Conservation (phyloP, 169 alveolate species). For the Eimeria falciformis region DNA sequence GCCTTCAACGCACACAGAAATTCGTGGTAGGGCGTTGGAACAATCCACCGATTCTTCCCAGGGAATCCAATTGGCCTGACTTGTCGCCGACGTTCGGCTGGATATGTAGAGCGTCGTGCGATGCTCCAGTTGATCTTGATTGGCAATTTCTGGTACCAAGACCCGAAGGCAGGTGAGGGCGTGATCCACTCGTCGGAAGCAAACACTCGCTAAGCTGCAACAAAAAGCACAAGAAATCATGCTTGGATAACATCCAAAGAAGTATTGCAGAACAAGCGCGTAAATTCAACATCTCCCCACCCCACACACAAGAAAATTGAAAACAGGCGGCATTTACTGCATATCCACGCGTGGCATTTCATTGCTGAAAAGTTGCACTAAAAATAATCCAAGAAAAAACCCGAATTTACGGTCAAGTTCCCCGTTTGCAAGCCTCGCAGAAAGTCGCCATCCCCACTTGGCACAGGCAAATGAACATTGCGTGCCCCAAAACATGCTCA, state of each 20-base stretch:
- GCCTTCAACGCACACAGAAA: conserved; percentile 29
- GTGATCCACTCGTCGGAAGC: conserved; percentile 8
- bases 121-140: not conserved
- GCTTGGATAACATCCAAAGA: not conserved
- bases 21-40: not conserved
- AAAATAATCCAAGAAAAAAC: not conserved
- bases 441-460: not conserved
- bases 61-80: conserved; percentile 7
- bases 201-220: conserved; percentile 43
- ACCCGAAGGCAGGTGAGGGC: conserved; percentile 41
- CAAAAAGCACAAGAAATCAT: not conserved
- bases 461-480: not conserved
- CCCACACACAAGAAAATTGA: not conserved
- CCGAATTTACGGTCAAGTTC: not conserved
- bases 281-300: not conserved
- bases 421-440: not conserved
- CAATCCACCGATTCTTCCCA: conserved; percentile 19
- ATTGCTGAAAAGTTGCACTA: no score
- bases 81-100: conserved; percentile 3
- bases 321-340: not conserved
- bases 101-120: not conserved
- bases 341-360: not conserved
- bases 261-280: not conserved
- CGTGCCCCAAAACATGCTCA: conserved; percentile 1
- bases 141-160: not conserved